Conservation (phyloP, 352 stramenopile genomes). For the Phytopythium cucurbitacearum region DNA sequence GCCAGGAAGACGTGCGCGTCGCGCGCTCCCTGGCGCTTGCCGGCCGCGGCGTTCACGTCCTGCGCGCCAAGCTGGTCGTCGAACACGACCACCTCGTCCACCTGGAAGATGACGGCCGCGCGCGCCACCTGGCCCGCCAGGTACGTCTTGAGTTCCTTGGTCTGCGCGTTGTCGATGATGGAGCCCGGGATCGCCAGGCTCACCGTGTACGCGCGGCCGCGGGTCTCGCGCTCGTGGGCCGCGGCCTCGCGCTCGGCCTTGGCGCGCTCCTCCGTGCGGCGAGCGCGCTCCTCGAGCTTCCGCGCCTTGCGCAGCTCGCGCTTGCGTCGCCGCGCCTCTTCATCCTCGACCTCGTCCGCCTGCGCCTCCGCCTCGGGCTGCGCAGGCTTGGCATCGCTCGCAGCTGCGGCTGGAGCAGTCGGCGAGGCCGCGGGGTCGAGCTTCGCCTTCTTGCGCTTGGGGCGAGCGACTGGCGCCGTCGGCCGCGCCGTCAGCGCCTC, state of each 20-base stretch:
- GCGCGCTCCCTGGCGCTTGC: slow-evolving; percentile 33
- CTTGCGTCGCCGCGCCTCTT: slow-evolving; percentile 32
- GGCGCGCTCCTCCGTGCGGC: slow-evolving; percentile 24
- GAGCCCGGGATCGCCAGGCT: slow-evolving; percentile 96
- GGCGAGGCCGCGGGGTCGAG: slow-evolving; percentile 17
- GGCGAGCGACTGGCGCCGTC: slow-evolving; percentile 9
- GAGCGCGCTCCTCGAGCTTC: slow-evolving; percentile 50
- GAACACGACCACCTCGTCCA: slow-evolving; percentile 98
- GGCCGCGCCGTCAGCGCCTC: slow-evolving; percentile 51
- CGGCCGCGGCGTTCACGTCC: slow-evolving; percentile 37
- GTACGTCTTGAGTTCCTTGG: slow-evolving; percentile 95
- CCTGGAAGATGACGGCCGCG: slow-evolving; percentile 95
- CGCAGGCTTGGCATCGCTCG: slow-evolving; percentile 6
- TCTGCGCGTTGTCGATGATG: slow-evolving; percentile 97
- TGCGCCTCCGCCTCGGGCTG: slow-evolving; percentile 11
- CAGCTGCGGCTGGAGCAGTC: not conserved
- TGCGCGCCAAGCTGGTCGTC: slow-evolving; percentile 90
- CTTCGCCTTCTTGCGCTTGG: slow-evolving; percentile 25
- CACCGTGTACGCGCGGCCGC: slow-evolving; percentile 88
- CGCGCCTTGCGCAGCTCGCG: slow-evolving; percentile 70
- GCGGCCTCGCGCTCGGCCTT: slow-evolving; percentile 33
- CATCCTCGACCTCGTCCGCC: slow-evolving; percentile 3
- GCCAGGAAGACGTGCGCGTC: slow-evolving; percentile 85
- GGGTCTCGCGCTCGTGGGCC: slow-evolving; percentile 31
- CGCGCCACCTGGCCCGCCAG: slow-evolving; percentile 95